Conservation (phyloP, 2,329 filamentous ascomycete genomes). For the Fusarium sulawesiense region DNA sequence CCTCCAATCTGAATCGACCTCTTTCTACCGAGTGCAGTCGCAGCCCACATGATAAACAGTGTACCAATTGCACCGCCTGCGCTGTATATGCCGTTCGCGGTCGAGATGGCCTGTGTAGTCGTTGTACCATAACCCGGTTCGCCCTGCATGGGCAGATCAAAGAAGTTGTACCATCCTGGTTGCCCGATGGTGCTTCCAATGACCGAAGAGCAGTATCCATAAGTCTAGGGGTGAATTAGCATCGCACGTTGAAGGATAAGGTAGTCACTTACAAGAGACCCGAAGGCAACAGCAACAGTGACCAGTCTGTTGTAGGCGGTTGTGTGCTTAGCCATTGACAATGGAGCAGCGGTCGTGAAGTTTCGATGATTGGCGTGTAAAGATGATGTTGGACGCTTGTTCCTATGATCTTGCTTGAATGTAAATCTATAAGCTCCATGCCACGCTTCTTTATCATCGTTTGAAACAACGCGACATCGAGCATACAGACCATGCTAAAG, state of each 20-base stretch:
- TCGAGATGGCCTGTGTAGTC: conserved; percentile 60
- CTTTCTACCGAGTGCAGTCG: conserved; percentile 56
- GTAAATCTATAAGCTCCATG: background rate
- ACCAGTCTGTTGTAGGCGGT: conserved; percentile 50
- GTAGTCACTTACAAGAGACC: conserved; percentile 47
- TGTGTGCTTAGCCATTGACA: conserved; percentile 30
- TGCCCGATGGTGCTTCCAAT: conserved; percentile 64
- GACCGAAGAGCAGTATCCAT: conserved; percentile 62
- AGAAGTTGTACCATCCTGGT: conserved; percentile 62
- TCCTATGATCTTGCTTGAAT: background rate
- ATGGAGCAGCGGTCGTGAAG: too few species aligned
- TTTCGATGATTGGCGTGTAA: background rate
- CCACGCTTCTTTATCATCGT: background rate
- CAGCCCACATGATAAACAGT: conserved; percentile 62
- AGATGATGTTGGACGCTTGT: background rate
- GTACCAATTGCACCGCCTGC: conserved; percentile 60
- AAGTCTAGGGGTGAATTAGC: too few species aligned
- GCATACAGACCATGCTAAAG: background rate
- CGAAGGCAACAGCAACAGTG: conserved; percentile 50
- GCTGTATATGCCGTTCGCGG: conserved; percentile 60
- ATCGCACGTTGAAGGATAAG: too few species aligned
- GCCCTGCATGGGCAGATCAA: conserved; percentile 58
- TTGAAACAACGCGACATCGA: background rate
- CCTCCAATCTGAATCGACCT: conserved; percentile 59
- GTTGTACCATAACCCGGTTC: conserved; percentile 57